phyloP scores from a whole-genome alignment of 768 basidiomycete genomes.

The Xerocomellus amylosporus region DNA sequence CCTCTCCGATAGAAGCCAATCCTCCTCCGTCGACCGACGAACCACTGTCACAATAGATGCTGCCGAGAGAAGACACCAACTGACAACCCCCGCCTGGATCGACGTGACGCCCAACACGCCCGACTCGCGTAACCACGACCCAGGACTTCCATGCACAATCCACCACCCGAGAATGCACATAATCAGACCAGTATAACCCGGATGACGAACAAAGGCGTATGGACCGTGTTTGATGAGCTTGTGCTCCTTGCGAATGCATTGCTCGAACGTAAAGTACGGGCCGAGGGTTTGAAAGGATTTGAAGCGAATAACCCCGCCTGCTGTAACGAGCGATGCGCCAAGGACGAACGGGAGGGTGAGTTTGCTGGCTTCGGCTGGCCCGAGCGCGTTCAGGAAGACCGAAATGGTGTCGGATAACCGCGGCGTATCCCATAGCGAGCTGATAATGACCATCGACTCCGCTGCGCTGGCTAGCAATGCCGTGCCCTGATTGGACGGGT shows the following conservation, averaged over 20 bases:
- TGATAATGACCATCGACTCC: conserved; percentile 2
- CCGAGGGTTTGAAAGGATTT: conserved; percentile 18
- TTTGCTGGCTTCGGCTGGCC: conserved; percentile 4
- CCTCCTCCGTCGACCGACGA: conserved; percentile 23
- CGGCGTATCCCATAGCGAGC: neutral
- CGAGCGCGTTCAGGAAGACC: conserved; percentile 1
- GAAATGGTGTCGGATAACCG: neutral
- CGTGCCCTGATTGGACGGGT: neutral
- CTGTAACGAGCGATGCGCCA: conserved; percentile 1
- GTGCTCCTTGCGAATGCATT: conserved; percentile 20
- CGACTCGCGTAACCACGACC: conserved; percentile 3
- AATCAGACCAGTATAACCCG: conserved; percentile 20
- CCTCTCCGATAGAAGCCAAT: conserved; percentile 11
- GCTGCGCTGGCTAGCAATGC: neutral
- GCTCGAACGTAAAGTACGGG: conserved; percentile 16
- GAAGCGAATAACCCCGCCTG: conserved; percentile 5
- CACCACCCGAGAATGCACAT: neutral
- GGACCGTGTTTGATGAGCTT: conserved; percentile 27
- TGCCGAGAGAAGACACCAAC: neutral
- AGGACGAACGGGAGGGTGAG: conserved; percentile 3
- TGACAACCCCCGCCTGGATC: neutral
- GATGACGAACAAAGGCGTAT: conserved; percentile 30
- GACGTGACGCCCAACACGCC: neutral
- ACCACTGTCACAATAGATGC: neutral
- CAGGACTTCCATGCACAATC: neutral